Evolutionary conservation across 1,284 basidiomycete genomes (phyloP), one percentile per base, ranked within the genome.

Genomic region (Kwoniella shivajii): DNA sequence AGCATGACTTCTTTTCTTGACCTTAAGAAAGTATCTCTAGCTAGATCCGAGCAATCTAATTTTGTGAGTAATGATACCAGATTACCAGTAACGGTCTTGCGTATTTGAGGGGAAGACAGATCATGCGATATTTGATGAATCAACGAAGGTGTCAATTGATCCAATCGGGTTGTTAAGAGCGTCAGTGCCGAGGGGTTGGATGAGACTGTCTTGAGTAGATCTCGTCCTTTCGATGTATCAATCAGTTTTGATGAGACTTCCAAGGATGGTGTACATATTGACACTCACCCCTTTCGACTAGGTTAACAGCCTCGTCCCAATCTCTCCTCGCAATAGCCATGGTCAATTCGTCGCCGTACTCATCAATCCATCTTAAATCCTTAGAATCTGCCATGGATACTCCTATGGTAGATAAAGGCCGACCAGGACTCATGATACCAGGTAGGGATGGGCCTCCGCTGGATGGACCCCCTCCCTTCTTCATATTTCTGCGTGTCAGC

Each of bases 291-390:
- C 90, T 85, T 69, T 95, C 90, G 9, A 97, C 86, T 2, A 96
- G 81, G 11, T 80, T 80, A 11, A 90, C 88, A 0, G 93, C 92
- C 66, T 88, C 85, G 30, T 89, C 86, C 89, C 92, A 98, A 65
- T 92, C 86, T 47, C 90, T 84, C 47, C 93, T 80, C 1, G 94
- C 90, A 60, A 98, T 94, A 2, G 90, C 85, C 14, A 99, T 93
- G 0, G 90, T 90, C 9, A 98, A 79, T 45, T 95, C 87, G 73
- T 99, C 96, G 3, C 88, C 86, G 79, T 92, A 93, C 60, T 96
- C 92, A 53, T 88, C 87, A 20, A 92, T 85, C 86, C 89, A 97
- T 16, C 88, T 84, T 4, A 86, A 79, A 74, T 95, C 90, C 52
- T 85, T 83, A 42, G 82, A 80, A 13, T 86, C 86, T 5, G 83